Evolutionary conservation across 2,329 filamentous ascomycete species (phyloP).

Genomic region (Clonostachys byssicola): DNA sequence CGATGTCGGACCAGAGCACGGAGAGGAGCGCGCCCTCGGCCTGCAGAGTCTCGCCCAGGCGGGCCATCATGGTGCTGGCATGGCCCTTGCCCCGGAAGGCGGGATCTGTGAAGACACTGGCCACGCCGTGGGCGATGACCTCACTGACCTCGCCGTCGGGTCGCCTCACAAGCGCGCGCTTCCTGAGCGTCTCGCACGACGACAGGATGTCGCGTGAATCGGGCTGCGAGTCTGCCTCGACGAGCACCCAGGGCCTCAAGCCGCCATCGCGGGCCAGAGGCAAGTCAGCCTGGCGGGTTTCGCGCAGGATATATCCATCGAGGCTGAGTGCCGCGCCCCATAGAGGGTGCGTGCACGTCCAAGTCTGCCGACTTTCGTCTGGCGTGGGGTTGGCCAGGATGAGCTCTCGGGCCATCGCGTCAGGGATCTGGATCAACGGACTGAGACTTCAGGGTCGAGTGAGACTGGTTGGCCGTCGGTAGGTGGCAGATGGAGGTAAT

Average conservation of each 20-base stretch:
- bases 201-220: slow-evolving; percentile 51
- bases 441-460: no score
- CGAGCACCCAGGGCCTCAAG: slow-evolving; percentile 61
- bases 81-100: slow-evolving; percentile 70
- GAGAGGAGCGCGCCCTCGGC: slow-evolving; percentile 42
- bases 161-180: slow-evolving; percentile 45
- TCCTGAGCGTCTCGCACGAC: slow-evolving; percentile 60
- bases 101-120: slow-evolving; percentile 72
- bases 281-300: slow-evolving; percentile 50
- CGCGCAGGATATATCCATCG: slow-evolving; percentile 54
- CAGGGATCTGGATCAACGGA: no score
- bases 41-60: slow-evolving; percentile 47
- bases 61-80: slow-evolving; percentile 68
- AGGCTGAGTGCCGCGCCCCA: slow-evolving; percentile 57
- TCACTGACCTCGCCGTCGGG: slow-evolving; percentile 35
- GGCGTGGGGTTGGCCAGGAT: slow-evolving; percentile 48
- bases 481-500: no score
- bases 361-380: slow-evolving; percentile 49
- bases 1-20: slow-evolving; percentile 82
- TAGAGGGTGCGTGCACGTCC: slow-evolving; percentile 47
- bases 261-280: slow-evolving; percentile 55
- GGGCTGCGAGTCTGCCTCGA: slow-evolving; percentile 30
- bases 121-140: slow-evolving; percentile 67
- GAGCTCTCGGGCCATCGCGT: no score
- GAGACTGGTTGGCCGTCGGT: no score